Base-by-base conservation (phyloP, 2,329 filamentous ascomycete species). In the Onygenales sp. region DNA sequence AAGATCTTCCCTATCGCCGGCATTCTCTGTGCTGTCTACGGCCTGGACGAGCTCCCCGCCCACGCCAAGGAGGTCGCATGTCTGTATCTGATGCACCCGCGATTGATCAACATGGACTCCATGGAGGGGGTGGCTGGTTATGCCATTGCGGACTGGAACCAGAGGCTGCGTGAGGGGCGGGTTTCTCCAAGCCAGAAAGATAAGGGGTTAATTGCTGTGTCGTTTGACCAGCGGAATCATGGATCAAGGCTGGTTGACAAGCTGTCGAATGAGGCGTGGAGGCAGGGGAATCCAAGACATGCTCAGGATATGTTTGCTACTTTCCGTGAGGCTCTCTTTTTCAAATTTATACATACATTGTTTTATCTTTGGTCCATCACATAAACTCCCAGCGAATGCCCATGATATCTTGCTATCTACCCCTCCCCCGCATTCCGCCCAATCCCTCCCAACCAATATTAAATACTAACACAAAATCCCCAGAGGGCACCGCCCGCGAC, bases 191-290 rank as follows among this genome's bases (percentile, higher is more conserved):
- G 50, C 49, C 58, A 61, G 33, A 42, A 65, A 56, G 52, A 64
- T 69, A 72, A 75, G 55, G 87, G 86, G 0, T 70, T 97, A 42
- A 84, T 97, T 49, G 90, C 88, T 2, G 80, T 91, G 10, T 81
- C 86, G 2, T 95, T 95, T 68, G 93, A 97, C 71, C 90, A 95
- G 74, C 81, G 92, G 45, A 97, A 97, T 68, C 93, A 97, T 70
- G 93, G 93, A 31, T 78, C 80, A 2, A 76, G 93, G 52, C 70
- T 83, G 55, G 80, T 92, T 2, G 78, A 85, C 61, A 72, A 79
- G 6, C 60, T 77, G 14, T 83, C 86, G 31, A 97, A 96, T 67
- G 76, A 85, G 60, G 78, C 85, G 3, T 97, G 91, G 92, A 79
- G 81, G 43, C 71, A 81, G 39, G 90, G 89, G 33, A 95, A 96